Evolutionary conservation across 2,329 filamentous ascomycete genomes (phyloP), one percentile per base, ranked within the genome.

Genomic region (Claviceps quebecensis): DNA sequence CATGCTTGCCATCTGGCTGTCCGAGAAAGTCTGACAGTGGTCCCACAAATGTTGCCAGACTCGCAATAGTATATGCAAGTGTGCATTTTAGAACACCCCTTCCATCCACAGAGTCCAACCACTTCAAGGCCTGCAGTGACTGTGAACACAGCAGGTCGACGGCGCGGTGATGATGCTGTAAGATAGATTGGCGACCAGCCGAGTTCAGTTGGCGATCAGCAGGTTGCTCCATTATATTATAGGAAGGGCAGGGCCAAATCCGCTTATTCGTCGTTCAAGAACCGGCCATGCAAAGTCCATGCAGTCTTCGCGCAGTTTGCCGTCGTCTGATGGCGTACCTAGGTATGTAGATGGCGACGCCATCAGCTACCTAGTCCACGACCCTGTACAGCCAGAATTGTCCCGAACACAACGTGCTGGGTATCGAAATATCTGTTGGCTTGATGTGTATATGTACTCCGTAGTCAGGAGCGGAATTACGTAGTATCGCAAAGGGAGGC

Each of bases 21-120:
- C 89, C 89, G n/a, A 95, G 72, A 51, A 87, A 76, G 5, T 72
- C 70, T 7, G 87, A 81, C 47, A 94, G 73, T 3, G 77, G 75
- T 2, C 81, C 77, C 49, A 86, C 79, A 60, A 94, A 90, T 0
- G 88, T 95, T 36, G 83, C 87, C 66, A 94, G 70, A 55, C 86
- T 90, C 13, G 85, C 89, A 40, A 95, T 66, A 2, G 90, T 71
- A 68, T 95, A 95, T 34, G 87, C 89, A 53, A 95, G 67, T 40
- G 87, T 88, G 72, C 87, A 95, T 69, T 95, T 95, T 57, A 95
- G 68, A 47, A 94, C 83, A 17, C 81, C 84, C 52, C 81, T 80
- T 4, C 87, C 88, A 17, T 76, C 80, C 23, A 82, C 80, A 0
- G 87, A 88, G 34, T 74, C 72, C 14, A 80, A 61, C 70, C 86